Evolutionary conservation across 2,329 filamentous ascomycete genomes (phyloP).

Genomic region (Monosporascus sp.): DNA sequence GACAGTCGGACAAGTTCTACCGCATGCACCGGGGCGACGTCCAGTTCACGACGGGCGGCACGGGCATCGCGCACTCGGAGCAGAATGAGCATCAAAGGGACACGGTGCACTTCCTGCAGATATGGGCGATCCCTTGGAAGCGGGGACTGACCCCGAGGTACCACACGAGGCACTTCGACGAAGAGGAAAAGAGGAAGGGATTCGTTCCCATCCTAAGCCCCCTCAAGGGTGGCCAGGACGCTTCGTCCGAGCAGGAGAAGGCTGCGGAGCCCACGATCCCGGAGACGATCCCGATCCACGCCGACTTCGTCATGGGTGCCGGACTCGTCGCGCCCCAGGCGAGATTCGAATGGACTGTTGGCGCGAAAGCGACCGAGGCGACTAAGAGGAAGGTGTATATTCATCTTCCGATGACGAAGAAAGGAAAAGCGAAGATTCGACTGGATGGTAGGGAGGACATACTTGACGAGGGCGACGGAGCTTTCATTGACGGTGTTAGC

Average conservation of each 20-base stretch:
- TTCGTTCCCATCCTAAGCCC: constrained; percentile 75
- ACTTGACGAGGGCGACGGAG: constrained; percentile 73
- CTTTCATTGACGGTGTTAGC: constrained; percentile 62
- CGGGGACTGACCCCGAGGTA: constrained; percentile 68
- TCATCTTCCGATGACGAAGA: constrained; percentile 75
- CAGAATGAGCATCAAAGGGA: constrained; percentile 68
- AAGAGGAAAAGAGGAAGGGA: constrained; percentile 64
- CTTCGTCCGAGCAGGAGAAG: constrained; percentile 56
- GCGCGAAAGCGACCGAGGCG: constrained; percentile 46
- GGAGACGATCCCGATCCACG: constrained; percentile 75
- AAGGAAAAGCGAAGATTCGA: constrained; percentile 66
- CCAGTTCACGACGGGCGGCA: constrained; percentile 86
- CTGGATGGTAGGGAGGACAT: constrained; percentile 62
- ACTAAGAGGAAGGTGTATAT: constrained; percentile 69
- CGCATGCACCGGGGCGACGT: constrained; percentile 74
- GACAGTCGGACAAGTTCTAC: constrained; percentile 57
- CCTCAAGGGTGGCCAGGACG: constrained; percentile 59
- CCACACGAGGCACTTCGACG: constrained; percentile 66
- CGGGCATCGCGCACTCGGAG: constrained; percentile 73
- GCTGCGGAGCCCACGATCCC: constrained; percentile 55
- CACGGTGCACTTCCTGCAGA: constrained; percentile 80
- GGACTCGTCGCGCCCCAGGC: constrained; percentile 62
- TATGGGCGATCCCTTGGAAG: constrained; percentile 80
- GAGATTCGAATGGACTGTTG: constrained; percentile 67
- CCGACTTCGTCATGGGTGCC: constrained; percentile 78